Percentiles rank a stretch among this genome's conserved stretches.
phyloP scores from a whole-genome alignment of 805 yeast genomes.

The Danielia oregonensis region DNA sequence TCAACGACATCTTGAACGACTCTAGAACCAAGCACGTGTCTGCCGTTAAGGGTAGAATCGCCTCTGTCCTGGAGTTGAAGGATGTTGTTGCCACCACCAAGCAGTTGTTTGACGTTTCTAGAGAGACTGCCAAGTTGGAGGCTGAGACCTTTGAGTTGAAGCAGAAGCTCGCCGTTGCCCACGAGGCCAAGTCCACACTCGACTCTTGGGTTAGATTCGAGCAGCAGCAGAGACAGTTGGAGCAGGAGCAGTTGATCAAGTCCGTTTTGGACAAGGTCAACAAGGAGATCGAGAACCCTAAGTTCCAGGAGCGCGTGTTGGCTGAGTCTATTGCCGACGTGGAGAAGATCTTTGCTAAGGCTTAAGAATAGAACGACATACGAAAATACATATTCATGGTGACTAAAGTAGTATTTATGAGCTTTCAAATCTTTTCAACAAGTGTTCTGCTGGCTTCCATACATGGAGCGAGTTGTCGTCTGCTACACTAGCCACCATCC shows the following conservation, averaged over 20 bases:
- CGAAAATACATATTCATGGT: constrained; percentile 9
- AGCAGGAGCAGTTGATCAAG: constrained; percentile 88
- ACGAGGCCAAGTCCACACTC: constrained; percentile 90
- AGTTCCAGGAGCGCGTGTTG: constrained; percentile 90
- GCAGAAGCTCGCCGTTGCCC: constrained; percentile 82
- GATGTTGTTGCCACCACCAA: constrained; percentile 90
- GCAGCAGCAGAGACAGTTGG: constrained; percentile 90
- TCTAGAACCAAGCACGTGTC: constrained; percentile 88
- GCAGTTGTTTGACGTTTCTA: constrained; percentile 87
- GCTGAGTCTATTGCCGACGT: constrained; percentile 89
- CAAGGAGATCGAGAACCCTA: constrained; percentile 76
- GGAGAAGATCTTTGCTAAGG: constrained; percentile 72
- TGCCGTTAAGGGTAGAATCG: constrained; percentile 92
- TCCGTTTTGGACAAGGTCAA: constrained; percentile 85
- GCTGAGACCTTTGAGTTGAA: constrained; percentile 90
- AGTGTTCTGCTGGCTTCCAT: constrained; percentile 60
- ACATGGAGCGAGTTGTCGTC: constrained; percentile 86
- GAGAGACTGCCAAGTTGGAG: constrained; percentile 95
- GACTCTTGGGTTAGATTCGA: constrained; percentile 99
- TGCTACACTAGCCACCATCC: constrained; percentile 72
- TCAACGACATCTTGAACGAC: constrained; percentile 74
- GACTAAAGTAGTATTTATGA: too few species aligned
- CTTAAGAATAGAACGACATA: constrained; percentile 17
- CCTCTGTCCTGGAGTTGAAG: constrained; percentile 80
- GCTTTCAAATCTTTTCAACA: too few species aligned